Evolutionary conservation across 1,139 yeast species (phyloP).

Genomic region (Magnusiomyces paraingens): DNA sequence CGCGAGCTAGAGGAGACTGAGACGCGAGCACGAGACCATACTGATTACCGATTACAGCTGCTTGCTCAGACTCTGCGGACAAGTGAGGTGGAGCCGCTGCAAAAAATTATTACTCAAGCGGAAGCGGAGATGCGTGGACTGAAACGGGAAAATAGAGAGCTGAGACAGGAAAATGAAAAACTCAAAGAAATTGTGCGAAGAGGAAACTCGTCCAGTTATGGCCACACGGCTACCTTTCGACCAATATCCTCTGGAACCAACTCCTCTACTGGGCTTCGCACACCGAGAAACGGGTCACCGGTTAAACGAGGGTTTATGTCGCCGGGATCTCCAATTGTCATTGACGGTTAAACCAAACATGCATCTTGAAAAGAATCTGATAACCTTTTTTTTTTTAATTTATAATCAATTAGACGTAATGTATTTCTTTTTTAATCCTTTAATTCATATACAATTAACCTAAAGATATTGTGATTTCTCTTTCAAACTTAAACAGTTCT

Average conservation of each 20-base stretch:
- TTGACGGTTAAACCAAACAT: not conserved
- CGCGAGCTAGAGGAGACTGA: conserved; percentile 2
- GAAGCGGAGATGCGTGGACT: not conserved
- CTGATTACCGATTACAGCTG: not conserved
- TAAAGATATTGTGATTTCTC: not conserved
- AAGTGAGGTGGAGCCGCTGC: not conserved
- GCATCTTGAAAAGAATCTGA: too few relatives aligned
- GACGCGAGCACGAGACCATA: not conserved
- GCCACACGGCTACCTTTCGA: not conserved
- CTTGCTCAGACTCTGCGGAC: not conserved
- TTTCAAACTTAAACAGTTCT: conserved; percentile 56
- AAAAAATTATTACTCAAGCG: not conserved
- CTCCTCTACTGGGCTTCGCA: not conserved
- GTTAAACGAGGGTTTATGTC: not conserved
- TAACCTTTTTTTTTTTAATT: too few relatives aligned
- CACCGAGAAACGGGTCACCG: not conserved
- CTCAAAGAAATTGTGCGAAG: conserved; percentile 3
- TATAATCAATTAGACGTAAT: too few relatives aligned
- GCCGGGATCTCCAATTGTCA: not conserved
- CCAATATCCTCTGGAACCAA: not conserved
- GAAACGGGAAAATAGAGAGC: conserved; percentile 9
- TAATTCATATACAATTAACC: too few relatives aligned
- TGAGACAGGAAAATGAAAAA: conserved; percentile 16
- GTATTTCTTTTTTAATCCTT: too few relatives aligned
- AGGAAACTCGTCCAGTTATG: too few relatives aligned